phyloP scores from a whole-genome alignment of 2,329 filamentous ascomycete species.

The Coleophoma cylindrospora region DNA sequence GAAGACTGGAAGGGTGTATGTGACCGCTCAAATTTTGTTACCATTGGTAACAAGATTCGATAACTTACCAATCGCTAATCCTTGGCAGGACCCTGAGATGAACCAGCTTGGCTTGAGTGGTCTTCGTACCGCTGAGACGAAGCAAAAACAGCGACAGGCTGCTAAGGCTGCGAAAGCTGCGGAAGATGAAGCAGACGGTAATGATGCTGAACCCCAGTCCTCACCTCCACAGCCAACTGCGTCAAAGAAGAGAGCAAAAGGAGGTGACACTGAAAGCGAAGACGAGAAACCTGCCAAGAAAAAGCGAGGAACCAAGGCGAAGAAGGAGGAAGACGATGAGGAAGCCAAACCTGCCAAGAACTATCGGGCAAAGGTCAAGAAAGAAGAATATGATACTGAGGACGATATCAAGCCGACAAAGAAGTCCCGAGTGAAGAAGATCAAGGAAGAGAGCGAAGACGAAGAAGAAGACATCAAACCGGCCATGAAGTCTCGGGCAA shows the following conservation, averaged over 20 bases:
- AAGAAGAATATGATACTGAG: slow-evolving; percentile 12
- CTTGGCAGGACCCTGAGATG: slow-evolving; percentile 26
- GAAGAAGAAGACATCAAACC: slow-evolving; percentile 20
- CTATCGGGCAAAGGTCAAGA: slow-evolving; percentile 23
- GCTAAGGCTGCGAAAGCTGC: slow-evolving; percentile 9
- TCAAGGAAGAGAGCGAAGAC: slow-evolving; percentile 12
- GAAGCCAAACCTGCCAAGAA: slow-evolving; percentile 20
- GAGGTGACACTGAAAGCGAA: not conserved
- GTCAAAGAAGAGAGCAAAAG: slow-evolving; percentile 5
- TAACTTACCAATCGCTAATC: not conserved
- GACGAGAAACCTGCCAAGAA: slow-evolving; percentile 28
- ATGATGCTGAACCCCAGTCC: slow-evolving; percentile 2
- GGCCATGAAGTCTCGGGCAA: slow-evolving; percentile 6
- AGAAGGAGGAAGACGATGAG: slow-evolving; percentile 3
- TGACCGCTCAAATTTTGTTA: slow-evolving; percentile 12
- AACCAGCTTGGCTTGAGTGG: slow-evolving; percentile 25
- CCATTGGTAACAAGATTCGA: no score
- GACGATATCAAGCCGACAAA: slow-evolving; percentile 13
- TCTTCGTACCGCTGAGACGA: slow-evolving; percentile 13
- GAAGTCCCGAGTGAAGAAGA: slow-evolving; percentile 16
- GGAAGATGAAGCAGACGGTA: slow-evolving; percentile 5
- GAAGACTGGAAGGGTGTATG: slow-evolving; percentile 87
- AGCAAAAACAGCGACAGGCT: slow-evolving; percentile 11
- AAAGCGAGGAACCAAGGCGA: slow-evolving; percentile 27
- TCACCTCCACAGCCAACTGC: not conserved